A percentile compares a stretch with the other conserved stretches of the same genome.
phyloP scores from a whole-genome alignment of 495 filamentous ascomycete genomes.

The Lepidopterella palustris region DNA sequence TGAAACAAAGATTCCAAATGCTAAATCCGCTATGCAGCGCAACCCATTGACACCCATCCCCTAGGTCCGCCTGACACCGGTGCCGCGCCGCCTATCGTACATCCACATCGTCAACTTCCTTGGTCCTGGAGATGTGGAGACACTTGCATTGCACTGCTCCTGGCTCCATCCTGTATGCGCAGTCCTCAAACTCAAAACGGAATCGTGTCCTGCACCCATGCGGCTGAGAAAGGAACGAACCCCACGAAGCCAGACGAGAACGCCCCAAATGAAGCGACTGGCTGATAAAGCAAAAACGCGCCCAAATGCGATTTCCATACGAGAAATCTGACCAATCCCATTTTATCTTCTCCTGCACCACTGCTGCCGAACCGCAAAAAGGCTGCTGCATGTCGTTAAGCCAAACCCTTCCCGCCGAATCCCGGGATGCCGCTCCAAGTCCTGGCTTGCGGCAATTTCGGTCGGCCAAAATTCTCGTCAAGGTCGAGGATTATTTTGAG shows the following conservation, averaged over 20 bases:
- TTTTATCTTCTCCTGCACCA: slow-evolving; percentile 19
- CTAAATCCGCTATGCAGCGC: too few relatives aligned
- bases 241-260: slow-evolving; percentile 1
- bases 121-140: not conserved
- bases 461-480: slow-evolving; percentile 78
- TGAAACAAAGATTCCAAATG: too few relatives aligned
- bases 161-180: not conserved
- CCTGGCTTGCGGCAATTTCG: slow-evolving; percentile 46
- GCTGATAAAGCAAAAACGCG: slow-evolving; percentile 23
- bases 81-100: too few relatives aligned
- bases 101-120: not conserved
- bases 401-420: slow-evolving; percentile 22
- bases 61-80: too few relatives aligned
- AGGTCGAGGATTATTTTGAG: slow-evolving; percentile 93
- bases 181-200: not conserved
- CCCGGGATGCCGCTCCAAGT: slow-evolving; percentile 25
- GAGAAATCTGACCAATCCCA: slow-evolving; percentile 21
- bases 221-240: slow-evolving; percentile 19
- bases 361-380: slow-evolving; percentile 2
- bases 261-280: slow-evolving; percentile 23
- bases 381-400: not conserved
- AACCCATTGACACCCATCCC: too few relatives aligned
- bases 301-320: slow-evolving; percentile 18
- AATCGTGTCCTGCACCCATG: slow-evolving; percentile 2
- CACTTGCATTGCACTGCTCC: too few relatives aligned